Percentiles rank a stretch among this genome's conserved stretches.
Conservation (phyloP, 2,329 filamentous ascomycete species). For the Xylaria sp. region DNA sequence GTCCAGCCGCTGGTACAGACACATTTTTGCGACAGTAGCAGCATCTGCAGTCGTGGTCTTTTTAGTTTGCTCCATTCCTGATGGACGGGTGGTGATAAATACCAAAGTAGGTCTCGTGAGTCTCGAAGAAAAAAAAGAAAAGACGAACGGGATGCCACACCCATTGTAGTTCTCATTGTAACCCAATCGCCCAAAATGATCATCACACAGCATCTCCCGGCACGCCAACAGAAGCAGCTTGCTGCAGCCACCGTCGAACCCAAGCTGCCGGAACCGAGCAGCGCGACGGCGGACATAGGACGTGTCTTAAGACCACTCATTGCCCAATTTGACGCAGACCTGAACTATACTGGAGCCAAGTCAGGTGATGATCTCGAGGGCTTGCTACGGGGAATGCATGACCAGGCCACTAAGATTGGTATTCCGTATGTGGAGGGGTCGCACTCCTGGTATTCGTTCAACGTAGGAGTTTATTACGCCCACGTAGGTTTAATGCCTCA, state of each 20-base stretch:
- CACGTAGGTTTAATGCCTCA: conserved; percentile 10
- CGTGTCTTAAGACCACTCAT: conserved; percentile 18
- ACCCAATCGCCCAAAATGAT: conserved; percentile 20
- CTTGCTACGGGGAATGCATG: conserved; percentile 20
- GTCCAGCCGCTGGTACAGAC: background rate
- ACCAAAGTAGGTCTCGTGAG: background rate
- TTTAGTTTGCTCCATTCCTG: background rate
- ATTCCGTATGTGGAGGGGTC: conserved; percentile 21
- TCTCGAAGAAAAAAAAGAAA: background rate
- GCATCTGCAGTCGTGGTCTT: background rate
- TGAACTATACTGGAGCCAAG: conserved; percentile 22
- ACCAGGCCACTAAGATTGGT: conserved; percentile 21
- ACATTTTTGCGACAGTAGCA: background rate
- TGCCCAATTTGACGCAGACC: conserved; percentile 19
- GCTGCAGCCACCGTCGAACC: conserved; percentile 3
- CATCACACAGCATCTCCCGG: conserved; percentile 7
- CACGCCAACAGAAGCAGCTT: background rate
- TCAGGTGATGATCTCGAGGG: conserved; percentile 22
- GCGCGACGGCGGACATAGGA: conserved; percentile 9
- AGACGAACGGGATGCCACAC: background rate
- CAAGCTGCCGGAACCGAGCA: conserved; percentile 14
- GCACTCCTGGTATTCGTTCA: conserved; percentile 23
- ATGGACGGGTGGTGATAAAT: conserved; percentile 8
- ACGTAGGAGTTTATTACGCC: conserved; percentile 22
- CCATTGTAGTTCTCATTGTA: background rate